Evolutionary conservation across 768 basidiomycete species (phyloP).

Genomic region (Pleurotus salmoneostramineus): DNA sequence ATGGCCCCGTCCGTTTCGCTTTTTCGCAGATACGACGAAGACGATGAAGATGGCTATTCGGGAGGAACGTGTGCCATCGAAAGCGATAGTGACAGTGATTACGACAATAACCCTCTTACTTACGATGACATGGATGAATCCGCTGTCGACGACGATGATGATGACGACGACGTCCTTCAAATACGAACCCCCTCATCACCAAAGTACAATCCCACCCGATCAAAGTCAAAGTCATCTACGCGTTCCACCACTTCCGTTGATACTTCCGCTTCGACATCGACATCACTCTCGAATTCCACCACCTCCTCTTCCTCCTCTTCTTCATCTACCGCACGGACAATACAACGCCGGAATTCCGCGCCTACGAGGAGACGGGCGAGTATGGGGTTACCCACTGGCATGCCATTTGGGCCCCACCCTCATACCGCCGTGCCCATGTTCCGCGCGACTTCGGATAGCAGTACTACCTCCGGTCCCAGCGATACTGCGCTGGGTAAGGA

Average conservation of each 20-base stretch:
- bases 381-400: not conserved
- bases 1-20: not conserved
- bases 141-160: constrained; percentile 32
- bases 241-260: constrained; percentile 38
- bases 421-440: constrained; percentile 2
- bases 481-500: constrained; percentile 6
- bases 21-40: constrained; percentile 58
- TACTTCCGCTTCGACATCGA: constrained; percentile 21
- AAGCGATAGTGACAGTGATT: constrained; percentile 34
- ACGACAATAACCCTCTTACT: constrained; percentile 26
- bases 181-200: constrained; percentile 38
- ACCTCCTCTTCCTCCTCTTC: constrained; percentile 17
- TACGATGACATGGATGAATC: constrained; percentile 14
- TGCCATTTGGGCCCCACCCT: not conserved
- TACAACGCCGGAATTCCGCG: constrained; percentile 3
- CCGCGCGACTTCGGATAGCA: constrained; percentile 4
- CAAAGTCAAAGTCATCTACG: constrained; percentile 40
- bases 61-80: constrained; percentile 39
- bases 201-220: constrained; percentile 19
- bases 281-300: constrained; percentile 20
- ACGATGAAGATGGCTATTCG: constrained; percentile 53
- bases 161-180: constrained; percentile 54
- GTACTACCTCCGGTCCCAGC: constrained; percentile 1
- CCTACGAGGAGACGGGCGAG: constrained; percentile 1
- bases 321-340: constrained; percentile 15